These are phyloP conservation scores for Cyclotella kingstonii DNA, from an alignment of 108 stramenopile species.

Conservation along the genomic window DNA sequence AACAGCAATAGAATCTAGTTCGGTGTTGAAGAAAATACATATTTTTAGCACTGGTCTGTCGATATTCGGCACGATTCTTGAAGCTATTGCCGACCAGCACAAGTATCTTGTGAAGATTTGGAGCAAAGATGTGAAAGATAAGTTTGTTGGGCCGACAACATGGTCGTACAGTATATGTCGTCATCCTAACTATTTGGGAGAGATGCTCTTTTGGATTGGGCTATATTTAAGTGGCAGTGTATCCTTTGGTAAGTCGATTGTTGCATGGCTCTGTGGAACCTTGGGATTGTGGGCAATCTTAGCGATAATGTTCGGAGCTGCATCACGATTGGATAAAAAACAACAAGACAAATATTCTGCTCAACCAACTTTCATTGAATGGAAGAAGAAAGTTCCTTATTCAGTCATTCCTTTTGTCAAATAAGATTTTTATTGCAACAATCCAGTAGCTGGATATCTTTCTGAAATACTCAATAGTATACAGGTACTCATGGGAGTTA, in stretches of 20 bases:
- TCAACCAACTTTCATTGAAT: slow-evolving; percentile 47
- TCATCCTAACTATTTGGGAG: slow-evolving; percentile 76
- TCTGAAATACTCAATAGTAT: background rate
- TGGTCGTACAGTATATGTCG: slow-evolving; percentile 57
- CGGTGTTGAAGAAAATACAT: slow-evolving; percentile 7
- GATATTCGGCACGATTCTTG: slow-evolving; percentile 19
- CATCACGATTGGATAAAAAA: slow-evolving; percentile 53
- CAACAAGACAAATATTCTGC: slow-evolving; percentile 59
- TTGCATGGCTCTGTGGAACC: slow-evolving; percentile 41
- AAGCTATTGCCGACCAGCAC: slow-evolving; percentile 42
- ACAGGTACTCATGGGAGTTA: too few species aligned
- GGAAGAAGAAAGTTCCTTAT: slow-evolving; percentile 42
- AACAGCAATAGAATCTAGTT: background rate
- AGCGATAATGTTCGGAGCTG: slow-evolving; percentile 56
- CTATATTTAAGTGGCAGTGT: slow-evolving; percentile 49
- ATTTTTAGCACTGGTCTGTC: slow-evolving; percentile 8
- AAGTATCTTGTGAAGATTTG: slow-evolving; percentile 29
- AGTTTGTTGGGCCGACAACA: slow-evolving; percentile 33
- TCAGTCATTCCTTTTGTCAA: slow-evolving; percentile 50
- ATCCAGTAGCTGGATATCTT: too few species aligned
- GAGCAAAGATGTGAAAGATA: slow-evolving; percentile 16
- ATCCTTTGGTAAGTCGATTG: slow-evolving; percentile 45
- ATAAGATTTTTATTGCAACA: slow-evolving; percentile 6
- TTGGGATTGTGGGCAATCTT: slow-evolving; percentile 63
- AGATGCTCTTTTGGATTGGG: slow-evolving; percentile 73